Evolutionary conservation across 495 filamentous ascomycete genomes (phyloP).

Genomic region (Clohesyomyces aquaticus): DNA sequence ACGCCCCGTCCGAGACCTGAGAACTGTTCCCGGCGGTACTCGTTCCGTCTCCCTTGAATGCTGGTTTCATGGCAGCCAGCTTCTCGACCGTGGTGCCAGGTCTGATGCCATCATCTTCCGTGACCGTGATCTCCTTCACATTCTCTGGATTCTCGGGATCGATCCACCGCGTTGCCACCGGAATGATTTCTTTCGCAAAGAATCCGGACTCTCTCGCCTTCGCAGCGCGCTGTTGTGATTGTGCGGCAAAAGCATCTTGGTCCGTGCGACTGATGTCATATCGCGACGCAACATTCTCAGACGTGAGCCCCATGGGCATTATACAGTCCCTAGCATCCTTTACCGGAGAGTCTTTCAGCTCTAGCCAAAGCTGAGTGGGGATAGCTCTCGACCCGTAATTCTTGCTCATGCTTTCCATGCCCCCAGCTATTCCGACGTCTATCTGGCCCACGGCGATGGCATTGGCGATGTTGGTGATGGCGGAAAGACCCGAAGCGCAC

Average conservation of each 20-base stretch:
- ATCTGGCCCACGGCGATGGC: constrained; percentile 73
- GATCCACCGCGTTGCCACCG: constrained; percentile 65
- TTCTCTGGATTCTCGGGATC: constrained; percentile 65
- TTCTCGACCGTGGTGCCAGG: constrained; percentile 66
- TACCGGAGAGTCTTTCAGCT: constrained; percentile 63
- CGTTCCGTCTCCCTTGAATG: constrained; percentile 71
- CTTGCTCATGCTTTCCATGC: constrained; percentile 92
- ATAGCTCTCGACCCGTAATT: constrained; percentile 86
- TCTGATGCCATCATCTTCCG: constrained; percentile 81
- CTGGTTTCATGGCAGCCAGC: constrained; percentile 80
- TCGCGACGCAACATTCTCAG: constrained; percentile 82
- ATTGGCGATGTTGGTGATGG: constrained; percentile 71
- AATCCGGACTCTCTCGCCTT: constrained; percentile 67
- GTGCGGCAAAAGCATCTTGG: constrained; percentile 81
- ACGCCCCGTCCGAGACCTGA: constrained; percentile 87
- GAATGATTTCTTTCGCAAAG: constrained; percentile 79
- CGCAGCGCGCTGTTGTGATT: constrained; percentile 71
- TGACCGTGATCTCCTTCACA: constrained; percentile 63
- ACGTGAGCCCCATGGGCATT: constrained; percentile 93
- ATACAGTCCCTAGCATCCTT: constrained; percentile 81
- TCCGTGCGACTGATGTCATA: constrained; percentile 74
- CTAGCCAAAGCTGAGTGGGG: constrained; percentile 78
- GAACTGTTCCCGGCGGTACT: constrained; percentile 86
- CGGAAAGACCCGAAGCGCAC: constrained; percentile 75
- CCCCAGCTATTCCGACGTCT: constrained; percentile 79